Conservation (phyloP, 192 early-diverging fungal genomes). For the Fimicolochytrium jonesii region DNA sequence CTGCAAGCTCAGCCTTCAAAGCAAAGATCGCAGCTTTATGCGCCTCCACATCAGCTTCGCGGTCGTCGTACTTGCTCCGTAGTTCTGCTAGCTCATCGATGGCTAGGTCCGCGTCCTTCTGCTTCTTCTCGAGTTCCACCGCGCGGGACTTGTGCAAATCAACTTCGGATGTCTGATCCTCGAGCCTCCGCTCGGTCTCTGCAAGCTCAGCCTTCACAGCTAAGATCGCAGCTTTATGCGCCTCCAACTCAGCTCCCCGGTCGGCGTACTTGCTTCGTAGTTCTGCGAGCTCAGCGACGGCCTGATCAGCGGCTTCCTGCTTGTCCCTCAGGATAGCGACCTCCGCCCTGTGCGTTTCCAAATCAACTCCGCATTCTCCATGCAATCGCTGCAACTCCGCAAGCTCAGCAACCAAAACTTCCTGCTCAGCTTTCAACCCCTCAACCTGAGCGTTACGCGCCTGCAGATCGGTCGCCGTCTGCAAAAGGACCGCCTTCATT, state of each 20-base stretch:
- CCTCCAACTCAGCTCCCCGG: neutral
- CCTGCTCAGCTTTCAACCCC: constrained; percentile 3
- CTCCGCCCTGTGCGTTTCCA: too few relatives aligned
- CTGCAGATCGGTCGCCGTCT: neutral
- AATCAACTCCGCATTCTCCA: too few relatives aligned
- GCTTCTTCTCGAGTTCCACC: neutral
- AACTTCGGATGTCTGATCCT: too few relatives aligned
- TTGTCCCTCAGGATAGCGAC: neutral
- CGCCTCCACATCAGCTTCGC: too few relatives aligned
- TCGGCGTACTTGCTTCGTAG: too few relatives aligned
- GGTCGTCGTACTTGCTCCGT: neutral
- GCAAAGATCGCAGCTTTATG: too few relatives aligned
- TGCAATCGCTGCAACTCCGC: neutral
- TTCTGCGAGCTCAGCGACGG: too few relatives aligned
- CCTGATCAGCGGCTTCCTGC: neutral
- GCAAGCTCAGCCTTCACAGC: neutral
- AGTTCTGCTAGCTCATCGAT: neutral
- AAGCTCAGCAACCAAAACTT: neutral
- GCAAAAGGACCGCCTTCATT: neutral
- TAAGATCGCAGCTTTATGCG: neutral
- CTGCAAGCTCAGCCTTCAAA: too few relatives aligned
- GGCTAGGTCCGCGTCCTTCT: neutral
- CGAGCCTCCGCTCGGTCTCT: neutral
- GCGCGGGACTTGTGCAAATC: too few relatives aligned
- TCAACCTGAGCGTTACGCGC: neutral